Evolutionary conservation across 768 basidiomycete species (phyloP), one percentile per base, ranked within the genome.

Genomic region (Naganishia vaughanmartiniae): DNA sequence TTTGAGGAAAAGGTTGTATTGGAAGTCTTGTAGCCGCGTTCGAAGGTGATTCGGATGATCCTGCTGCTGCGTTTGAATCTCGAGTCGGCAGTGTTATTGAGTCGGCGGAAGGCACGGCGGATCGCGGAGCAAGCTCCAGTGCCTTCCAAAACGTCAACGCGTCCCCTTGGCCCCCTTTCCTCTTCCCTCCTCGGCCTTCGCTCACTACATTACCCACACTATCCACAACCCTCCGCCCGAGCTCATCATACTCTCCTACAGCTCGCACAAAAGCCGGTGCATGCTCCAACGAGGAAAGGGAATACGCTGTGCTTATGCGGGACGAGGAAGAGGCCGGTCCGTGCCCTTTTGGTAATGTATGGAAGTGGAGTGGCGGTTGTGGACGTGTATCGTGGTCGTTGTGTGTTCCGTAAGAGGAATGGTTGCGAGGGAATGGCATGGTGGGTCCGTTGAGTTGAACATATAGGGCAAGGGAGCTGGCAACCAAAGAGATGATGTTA

Each of bases 351-450:
- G 71, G 71, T 0, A 93, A 77, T 80, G 90, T 54, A 86, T 94
- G 36, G 84, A 85, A 51, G 89, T 92, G 90, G 89, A 91, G 74
- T 87, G 90, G 2, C 6, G 69, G 45, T 45, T 70, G 69, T 17
- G 67, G 67, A 17, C 48, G 54, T 2, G 48, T n/a, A 24, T 53
- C 54, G 48, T 7, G 28, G 31, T 66, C 54, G 30, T 66, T 53
- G 31, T 42, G 36, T 11, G 65, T 53, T 4, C 51, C 65, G 65
- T 66, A 66, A 4, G n/a, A 4, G 4, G 57, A 39, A 34, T 15
- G 57, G 48, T n/a, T 6, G n/a, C n/a, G 48, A 7, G 17, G 24
- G 48, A 24, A n/a, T 4, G 48, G 24, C 48, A 51, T 51, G 48
- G 15, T 46, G 17, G 45, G 7, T 36, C 34, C 34, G 34, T 12